phyloP scores from a whole-genome alignment of 192 early-diverging fungal genomes.

The Kappamyces sp. region DNA sequence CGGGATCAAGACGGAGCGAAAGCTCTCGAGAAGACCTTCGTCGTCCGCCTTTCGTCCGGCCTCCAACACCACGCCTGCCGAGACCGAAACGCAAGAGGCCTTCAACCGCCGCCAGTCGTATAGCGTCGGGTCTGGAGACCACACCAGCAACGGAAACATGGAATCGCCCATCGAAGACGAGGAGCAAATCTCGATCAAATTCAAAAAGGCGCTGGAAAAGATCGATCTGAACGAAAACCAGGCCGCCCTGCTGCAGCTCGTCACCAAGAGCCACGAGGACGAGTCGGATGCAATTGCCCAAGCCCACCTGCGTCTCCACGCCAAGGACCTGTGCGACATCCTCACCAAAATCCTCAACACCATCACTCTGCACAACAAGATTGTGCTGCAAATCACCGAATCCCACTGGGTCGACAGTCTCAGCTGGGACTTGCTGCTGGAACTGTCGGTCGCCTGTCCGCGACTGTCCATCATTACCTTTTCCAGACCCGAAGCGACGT shows the following conservation, averaged over 20 bases:
- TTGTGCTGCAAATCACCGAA: slow-evolving; percentile 39
- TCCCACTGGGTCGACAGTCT: slow-evolving; percentile 40
- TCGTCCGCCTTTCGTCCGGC: slow-evolving; percentile 5
- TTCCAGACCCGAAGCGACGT: slow-evolving; percentile 27
- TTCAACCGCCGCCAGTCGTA: slow-evolving; percentile 7
- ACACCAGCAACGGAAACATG: not conserved
- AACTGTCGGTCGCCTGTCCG: slow-evolving; percentile 27
- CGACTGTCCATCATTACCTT: slow-evolving; percentile 30
- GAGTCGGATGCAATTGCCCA: slow-evolving; percentile 16
- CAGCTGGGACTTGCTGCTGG: slow-evolving; percentile 40
- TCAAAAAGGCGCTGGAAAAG: slow-evolving; percentile 13
- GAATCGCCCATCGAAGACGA: slow-evolving; percentile 5
- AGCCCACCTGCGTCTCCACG: slow-evolving; percentile 13
- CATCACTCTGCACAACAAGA: slow-evolving; percentile 24
- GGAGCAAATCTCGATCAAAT: slow-evolving; percentile 7
- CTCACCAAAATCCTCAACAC: slow-evolving; percentile 27
- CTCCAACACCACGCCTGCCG: not conserved
- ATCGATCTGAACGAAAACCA: slow-evolving; percentile 11
- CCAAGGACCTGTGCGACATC: slow-evolving; percentile 37
- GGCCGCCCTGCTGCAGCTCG: slow-evolving; percentile 13
- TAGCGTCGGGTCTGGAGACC: slow-evolving; percentile 9
- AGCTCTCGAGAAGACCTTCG: slow-evolving; percentile 3
- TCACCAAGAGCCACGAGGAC: slow-evolving; percentile 6
- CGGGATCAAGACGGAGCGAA: not conserved
- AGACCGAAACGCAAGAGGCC: slow-evolving; percentile 1